These are phyloP conservation scores for Oemleria cerasiformis DNA, from an alignment of 306 rosid species.

Conservation along the genomic window DNA sequence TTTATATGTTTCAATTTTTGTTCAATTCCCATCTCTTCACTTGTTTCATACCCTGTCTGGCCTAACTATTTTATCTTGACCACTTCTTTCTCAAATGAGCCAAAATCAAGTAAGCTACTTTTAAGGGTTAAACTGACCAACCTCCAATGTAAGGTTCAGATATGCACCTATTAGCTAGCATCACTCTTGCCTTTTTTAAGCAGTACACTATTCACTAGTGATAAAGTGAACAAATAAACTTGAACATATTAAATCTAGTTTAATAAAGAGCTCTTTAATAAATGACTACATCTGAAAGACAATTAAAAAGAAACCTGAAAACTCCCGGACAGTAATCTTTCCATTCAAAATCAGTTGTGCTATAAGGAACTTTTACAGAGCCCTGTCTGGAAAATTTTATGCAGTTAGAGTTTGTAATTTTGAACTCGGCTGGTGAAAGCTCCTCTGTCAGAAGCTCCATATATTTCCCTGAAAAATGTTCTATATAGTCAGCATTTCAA, in stretches of 20 bases:
- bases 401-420: conserved; percentile 21
- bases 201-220: not conserved
- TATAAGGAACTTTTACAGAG: conserved; percentile 8
- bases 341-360: conserved; percentile 33
- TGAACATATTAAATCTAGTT: too few species aligned
- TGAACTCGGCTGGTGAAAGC: conserved; percentile 31
- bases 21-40: not conserved
- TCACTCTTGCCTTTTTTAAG: not conserved
- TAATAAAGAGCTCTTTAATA: too few species aligned
- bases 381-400: conserved; percentile 20
- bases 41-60: not conserved
- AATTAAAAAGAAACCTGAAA: conserved; percentile 33
- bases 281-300: not conserved
- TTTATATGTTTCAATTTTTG: not conserved
- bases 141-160: not conserved
- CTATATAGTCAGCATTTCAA: conserved; percentile 9
- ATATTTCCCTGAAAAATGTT: conserved; percentile 21
- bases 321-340: conserved; percentile 44
- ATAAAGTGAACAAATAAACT: not conserved
- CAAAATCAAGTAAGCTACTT: not conserved
- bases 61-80: not conserved
- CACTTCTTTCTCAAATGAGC: not conserved
- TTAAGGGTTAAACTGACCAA: not conserved
- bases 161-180: not conserved
- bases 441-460: conserved; percentile 34